Evolutionary conservation across 2,329 filamentous ascomycete genomes (phyloP).

Genomic region (Penicillium sclerotigenum): DNA sequence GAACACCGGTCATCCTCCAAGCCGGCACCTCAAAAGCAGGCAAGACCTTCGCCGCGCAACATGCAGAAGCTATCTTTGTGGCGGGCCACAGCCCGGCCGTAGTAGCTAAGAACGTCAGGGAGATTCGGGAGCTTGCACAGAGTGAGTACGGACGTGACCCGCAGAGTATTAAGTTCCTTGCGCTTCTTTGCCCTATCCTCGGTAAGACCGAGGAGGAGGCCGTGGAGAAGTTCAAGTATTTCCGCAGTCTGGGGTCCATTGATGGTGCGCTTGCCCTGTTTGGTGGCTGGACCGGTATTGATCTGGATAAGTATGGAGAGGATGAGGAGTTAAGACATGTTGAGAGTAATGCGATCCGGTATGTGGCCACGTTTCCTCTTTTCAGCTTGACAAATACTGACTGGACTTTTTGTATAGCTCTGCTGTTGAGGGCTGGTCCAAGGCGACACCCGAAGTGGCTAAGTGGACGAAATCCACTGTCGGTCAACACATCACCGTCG

Average conservation of each 20-base stretch:
- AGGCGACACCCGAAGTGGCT: slow-evolving; percentile 56
- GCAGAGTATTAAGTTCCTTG: slow-evolving; percentile 63
- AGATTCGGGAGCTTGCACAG: slow-evolving; percentile 58
- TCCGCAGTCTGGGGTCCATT: slow-evolving; percentile 58
- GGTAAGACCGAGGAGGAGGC: slow-evolving; percentile 66
- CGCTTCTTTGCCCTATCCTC: slow-evolving; percentile 63
- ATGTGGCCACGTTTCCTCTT: slow-evolving; percentile 13
- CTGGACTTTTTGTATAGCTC: slow-evolving; percentile 34
- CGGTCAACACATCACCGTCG: slow-evolving; percentile 65
- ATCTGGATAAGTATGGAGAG: slow-evolving; percentile 58
- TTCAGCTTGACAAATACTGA: slow-evolving; percentile 9
- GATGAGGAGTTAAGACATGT: slow-evolving; percentile 62
- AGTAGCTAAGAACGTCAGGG: slow-evolving; percentile 60
- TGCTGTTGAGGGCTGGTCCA: slow-evolving; percentile 50
- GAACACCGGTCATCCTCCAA: slow-evolving; percentile 67
- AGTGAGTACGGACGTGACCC: slow-evolving; percentile 56
- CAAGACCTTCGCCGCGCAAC: slow-evolving; percentile 64
- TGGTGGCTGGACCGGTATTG: slow-evolving; percentile 70
- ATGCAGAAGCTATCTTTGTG: slow-evolving; percentile 70
- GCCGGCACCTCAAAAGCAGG: slow-evolving; percentile 66
- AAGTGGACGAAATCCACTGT: slow-evolving; percentile 73
- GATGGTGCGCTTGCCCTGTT: slow-evolving; percentile 69
- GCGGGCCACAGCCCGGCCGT: slow-evolving; percentile 62
- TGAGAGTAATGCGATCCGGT: slow-evolving; percentile 59
- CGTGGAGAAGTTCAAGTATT: slow-evolving; percentile 60